These are phyloP conservation scores for Bondarzewia mesenterica DNA, from an alignment of 1,284 basidiomycete genomes.

Conservation along the genomic window DNA sequence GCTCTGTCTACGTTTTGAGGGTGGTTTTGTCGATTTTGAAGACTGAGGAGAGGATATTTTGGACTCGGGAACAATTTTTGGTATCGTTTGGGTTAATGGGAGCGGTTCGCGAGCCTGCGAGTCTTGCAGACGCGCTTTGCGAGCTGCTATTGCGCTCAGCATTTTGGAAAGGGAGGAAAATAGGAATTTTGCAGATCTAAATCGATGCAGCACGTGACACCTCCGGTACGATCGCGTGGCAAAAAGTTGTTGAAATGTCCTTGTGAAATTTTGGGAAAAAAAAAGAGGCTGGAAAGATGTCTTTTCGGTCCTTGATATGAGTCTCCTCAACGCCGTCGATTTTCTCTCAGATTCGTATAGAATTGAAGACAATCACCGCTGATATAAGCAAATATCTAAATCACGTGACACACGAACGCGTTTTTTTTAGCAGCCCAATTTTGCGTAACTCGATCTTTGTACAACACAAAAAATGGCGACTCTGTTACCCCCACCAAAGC, in stretches of 20 bases:
- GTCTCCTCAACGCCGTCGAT: too few relatives aligned
- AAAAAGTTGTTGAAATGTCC: too few relatives aligned
- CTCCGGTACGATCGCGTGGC: too few relatives aligned
- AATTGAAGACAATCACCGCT: neutral
- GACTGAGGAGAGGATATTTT: constrained; percentile 10
- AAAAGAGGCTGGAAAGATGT: too few relatives aligned
- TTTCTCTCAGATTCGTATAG: neutral
- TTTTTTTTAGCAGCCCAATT: neutral
- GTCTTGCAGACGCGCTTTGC: constrained; percentile 36
- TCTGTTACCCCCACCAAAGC: constrained; percentile 77
- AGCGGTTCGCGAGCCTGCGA: constrained; percentile 8
- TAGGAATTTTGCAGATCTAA: too few relatives aligned
- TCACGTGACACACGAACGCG: neutral
- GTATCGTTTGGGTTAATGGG: constrained; percentile 1
- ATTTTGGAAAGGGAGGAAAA: constrained; percentile 24
- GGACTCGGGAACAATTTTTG: neutral
- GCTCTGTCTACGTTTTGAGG: constrained; percentile 26
- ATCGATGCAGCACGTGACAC: too few relatives aligned
- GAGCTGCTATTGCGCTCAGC: constrained; percentile 55
- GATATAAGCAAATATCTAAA: neutral
- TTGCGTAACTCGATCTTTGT: too few relatives aligned
- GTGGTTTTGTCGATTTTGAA: constrained; percentile 14
- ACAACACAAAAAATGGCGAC: constrained; percentile 53
- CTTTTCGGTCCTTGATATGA: too few relatives aligned
- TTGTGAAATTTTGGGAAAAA: too few relatives aligned